These are phyloP conservation scores for Linnemannia zychae DNA, from an alignment of 192 early-diverging fungal genomes.

Conservation along the genomic window DNA sequence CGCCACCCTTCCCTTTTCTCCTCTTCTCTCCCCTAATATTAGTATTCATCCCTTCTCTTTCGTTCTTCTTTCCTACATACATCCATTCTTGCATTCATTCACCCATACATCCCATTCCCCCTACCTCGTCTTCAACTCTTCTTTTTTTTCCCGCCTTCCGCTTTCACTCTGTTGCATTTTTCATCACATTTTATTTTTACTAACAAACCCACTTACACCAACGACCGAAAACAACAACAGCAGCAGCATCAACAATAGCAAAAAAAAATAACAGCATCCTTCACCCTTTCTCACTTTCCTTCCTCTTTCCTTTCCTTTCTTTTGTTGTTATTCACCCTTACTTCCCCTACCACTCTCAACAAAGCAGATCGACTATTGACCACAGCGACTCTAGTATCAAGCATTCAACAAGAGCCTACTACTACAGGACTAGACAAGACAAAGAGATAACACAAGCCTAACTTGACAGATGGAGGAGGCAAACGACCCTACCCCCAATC, in stretches of 20 bases:
- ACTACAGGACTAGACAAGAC: too few species aligned
- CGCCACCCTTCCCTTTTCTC: not conserved
- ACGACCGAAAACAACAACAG: not conserved
- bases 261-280: not conserved
- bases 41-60: not conserved
- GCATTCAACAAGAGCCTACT: not conserved
- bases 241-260: not conserved
- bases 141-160: not conserved
- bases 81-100: not conserved
- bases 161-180: not conserved
- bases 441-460: not conserved
- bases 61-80: not conserved
- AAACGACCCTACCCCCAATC: conserved; percentile 9
- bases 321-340: too few species aligned
- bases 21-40: not conserved
- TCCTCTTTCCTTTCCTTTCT: too few species aligned
- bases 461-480: conserved; percentile 8
- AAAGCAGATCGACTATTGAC: not conserved
- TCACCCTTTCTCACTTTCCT: too few species aligned
- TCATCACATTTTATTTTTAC: not conserved
- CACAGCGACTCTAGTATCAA: too few species aligned
- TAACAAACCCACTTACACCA: not conserved
- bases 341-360: not conserved
- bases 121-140: not conserved
- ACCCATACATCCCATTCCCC: not conserved